Base-by-base conservation (phyloP, 1,284 basidiomycete genomes). In the Sanghuangporus weigelae region DNA sequence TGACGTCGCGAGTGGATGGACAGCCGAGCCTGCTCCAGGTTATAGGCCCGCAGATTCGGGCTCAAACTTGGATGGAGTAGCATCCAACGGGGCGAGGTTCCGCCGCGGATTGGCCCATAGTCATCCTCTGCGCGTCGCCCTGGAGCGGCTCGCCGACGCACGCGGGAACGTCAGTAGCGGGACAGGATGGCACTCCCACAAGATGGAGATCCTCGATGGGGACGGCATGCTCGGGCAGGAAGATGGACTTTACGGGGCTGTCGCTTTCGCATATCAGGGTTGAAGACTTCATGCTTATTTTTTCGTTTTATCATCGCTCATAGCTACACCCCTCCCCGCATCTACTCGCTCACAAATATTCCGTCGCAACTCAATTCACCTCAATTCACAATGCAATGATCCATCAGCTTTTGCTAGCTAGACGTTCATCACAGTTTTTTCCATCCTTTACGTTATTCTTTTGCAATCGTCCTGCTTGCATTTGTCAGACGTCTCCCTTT, bases 201-300 rank as follows among this genome's bases (percentile, higher is more conserved):
- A 99, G 79, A 96, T 98, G 94, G 96, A 98, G 84, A 92, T 93
- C 49, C 74, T 98, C 63, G 86, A 92, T 69, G 95, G 95, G 3
- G 82, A 90, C 71, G 95, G 95, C 12, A 89, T 98, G 84, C 78
- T 96, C 42, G 95, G 95, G 3, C 83, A 93, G 14, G 96, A 97
- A 75, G 92, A 93, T 68, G 95, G 95, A 5, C 75, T 96, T 66
- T 97, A 96, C 69, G 95, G 94, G n/a, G 93, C 92, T 7, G 92
- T 93, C 23, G 92, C 92, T 0, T 96, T 94, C 73, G 93, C 93
- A 12, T 94, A 94, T 73, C 91, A 92, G 69, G 92, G 92, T 40
- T 93, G 71, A 85, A 44, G 49, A 53, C 31, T 55, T 55, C 31
- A 26, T 7, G 7, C 7, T 21, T 38, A 21, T 55, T 14, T 11